Evolutionary conservation across 2,329 filamentous ascomycete genomes (phyloP), one percentile per base, ranked within the genome.

Genomic region (Arachnomyces sp.): DNA sequence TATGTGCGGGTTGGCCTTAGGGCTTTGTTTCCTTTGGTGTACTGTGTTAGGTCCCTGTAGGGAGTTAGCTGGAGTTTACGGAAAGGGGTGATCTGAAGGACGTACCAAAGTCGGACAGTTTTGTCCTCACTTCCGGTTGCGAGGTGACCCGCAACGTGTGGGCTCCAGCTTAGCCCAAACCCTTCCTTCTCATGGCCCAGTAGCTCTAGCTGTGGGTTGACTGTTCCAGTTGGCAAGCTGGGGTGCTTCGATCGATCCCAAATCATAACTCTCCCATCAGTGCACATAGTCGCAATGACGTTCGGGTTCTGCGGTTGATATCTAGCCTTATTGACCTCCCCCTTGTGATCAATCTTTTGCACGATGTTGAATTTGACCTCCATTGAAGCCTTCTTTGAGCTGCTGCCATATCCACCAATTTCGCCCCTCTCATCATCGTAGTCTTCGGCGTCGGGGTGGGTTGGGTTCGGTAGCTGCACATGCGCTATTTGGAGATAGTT

Each of bases 231-330:
- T 6, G 90, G 88, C 47, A 81, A 71, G 41, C 82, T 78, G 36
- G 82, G 82, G 61, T 96, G 90, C 73, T 95, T 96, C 39, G 90
- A 94, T 50, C 90, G 82, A 67, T 98, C 92, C 67, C 93, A 98
- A 51, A 98, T 80, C 60, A 96, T 79, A 31, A 95, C 84, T 50
- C 80, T 82, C 47, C 86, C 84, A 60, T 95, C 85, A 6, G 86
- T 79, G 49, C 86, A 88, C 66, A 95, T 81, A 0, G 92, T 95
- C 2, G 92, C 92, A 54, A 98, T 93, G 43, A 98, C 81, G 56
- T 98, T 88, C 4, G 90, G 88, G 57, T 98, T 98, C 61, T 96
- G 90, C 9, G 92, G 92, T 65, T 95, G 89, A 60, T 96, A 96
- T 51, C 92, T 82, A 12, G 92, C 93, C 70, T 96, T 98, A 74